Conservation (phyloP, 306 rosid genomes). For the Fagus crenata region DNA sequence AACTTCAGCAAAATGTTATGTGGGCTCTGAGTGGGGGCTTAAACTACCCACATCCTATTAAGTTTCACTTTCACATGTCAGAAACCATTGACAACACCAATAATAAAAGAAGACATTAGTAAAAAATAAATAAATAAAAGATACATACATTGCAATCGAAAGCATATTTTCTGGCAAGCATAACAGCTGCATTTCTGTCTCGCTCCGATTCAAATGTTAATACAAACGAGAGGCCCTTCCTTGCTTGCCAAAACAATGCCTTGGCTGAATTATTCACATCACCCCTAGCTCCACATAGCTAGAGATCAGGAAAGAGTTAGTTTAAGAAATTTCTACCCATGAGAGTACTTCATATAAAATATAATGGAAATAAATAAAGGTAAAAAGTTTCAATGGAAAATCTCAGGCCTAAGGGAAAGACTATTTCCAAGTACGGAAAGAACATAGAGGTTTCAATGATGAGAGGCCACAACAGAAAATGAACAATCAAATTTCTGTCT, state of each 20-base stretch:
- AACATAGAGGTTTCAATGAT: not conserved
- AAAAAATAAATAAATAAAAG: not conserved
- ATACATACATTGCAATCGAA: conserved; percentile 80
- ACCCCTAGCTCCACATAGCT: conserved; percentile 84
- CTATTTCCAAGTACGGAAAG: not conserved
- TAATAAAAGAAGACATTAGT: not conserved
- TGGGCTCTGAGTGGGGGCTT: not conserved
- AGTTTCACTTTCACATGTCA: not conserved
- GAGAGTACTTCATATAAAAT: not conserved
- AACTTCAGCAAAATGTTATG: too few species aligned
- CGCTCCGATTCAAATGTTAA: conserved; percentile 81
- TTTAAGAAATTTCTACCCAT: conserved; percentile 4
- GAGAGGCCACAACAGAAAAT: not conserved
- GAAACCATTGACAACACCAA: not conserved
- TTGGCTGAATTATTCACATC: conserved; percentile 54
- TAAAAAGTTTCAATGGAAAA: not conserved
- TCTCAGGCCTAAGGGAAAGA: not conserved
- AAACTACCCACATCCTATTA: not conserved
- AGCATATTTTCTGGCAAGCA: conserved; percentile 84
- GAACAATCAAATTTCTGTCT: not conserved
- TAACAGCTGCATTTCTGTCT: conserved; percentile 81
- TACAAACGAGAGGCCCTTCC: conserved; percentile 80
- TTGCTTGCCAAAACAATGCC: conserved; percentile 86
- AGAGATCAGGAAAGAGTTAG: conserved; percentile 19
- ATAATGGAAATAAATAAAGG: not conserved